These are phyloP conservation scores for Capsicum chinense DNA, from an alignment of 257 asterid species.

Conservation along the genomic window DNA sequence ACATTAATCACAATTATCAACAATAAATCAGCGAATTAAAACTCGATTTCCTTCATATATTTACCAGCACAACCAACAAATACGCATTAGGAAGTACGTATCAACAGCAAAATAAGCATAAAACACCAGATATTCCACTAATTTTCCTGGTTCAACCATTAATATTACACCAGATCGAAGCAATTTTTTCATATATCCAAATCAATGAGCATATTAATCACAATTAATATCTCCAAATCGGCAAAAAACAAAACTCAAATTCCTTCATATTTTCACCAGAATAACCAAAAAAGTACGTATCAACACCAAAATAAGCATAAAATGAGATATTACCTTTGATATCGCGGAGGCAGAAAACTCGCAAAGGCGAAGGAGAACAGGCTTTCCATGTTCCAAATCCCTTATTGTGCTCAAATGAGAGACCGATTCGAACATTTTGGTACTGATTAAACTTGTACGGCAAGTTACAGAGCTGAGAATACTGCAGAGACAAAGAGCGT, in stretches of 20 bases:
- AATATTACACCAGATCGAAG: constrained; percentile 2
- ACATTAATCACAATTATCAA: background rate
- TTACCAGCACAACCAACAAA: too few species aligned
- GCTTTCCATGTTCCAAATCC: constrained; percentile 42
- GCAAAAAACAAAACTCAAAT: background rate
- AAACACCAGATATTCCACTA: background rate
- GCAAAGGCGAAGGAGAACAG: constrained; percentile 38
- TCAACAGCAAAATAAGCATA: too few species aligned
- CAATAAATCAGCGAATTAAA: too few species aligned
- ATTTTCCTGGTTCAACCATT: background rate
- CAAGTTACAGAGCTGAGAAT: constrained; percentile 31
- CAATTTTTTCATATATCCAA: background rate
- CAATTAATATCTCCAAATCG: background rate
- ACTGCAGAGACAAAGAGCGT: constrained; percentile 34
- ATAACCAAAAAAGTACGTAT: background rate
- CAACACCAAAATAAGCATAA: background rate
- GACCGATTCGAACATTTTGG: constrained; percentile 39
- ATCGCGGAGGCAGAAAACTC: constrained; percentile 49
- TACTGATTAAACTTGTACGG: constrained; percentile 39
- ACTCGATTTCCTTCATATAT: too few species aligned
- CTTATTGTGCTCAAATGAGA: constrained; percentile 44
- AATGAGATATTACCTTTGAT: constrained; percentile 46
- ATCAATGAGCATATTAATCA: constrained; percentile 3
- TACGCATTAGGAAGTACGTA: too few species aligned
- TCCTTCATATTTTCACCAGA: constrained; percentile 15